These are phyloP conservation scores for Pseudogymnoascus sp. DNA, from an alignment of 2,329 filamentous ascomycete genomes.

Conservation along the genomic window DNA sequence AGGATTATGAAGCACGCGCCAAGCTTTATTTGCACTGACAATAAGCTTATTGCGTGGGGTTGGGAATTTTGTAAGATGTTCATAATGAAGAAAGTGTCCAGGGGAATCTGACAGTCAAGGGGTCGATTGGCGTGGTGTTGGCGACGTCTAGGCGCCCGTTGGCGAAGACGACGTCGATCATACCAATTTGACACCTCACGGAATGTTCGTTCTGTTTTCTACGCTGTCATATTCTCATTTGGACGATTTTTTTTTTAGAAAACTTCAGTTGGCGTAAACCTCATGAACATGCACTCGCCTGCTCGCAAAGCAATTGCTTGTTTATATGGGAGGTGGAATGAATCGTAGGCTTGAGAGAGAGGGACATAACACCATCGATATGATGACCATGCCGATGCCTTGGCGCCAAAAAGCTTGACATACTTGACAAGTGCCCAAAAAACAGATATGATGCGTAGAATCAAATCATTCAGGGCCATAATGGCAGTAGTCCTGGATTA, in stretches of 20 bases:
- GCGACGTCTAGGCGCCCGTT: not conserved
- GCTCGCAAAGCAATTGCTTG: not conserved
- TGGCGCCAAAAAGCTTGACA: conserved; percentile 3
- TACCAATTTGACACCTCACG: not conserved
- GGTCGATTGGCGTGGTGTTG: not conserved
- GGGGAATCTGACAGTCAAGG: not conserved
- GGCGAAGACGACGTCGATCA: not conserved
- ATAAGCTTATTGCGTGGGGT: conserved; percentile 5
- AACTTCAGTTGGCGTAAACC: not conserved
- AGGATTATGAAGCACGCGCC: conserved; percentile 2
- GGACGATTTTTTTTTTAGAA: not conserved
- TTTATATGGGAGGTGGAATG: not conserved
- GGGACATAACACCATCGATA: not conserved
- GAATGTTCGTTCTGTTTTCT: not conserved
- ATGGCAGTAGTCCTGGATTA: not conserved
- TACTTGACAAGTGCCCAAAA: not conserved
- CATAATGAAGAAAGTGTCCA: not conserved
- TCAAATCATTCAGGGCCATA: not conserved
- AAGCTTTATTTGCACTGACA: not conserved
- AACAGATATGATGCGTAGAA: not conserved
- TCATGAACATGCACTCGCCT: not conserved
- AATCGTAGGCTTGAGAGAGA: not conserved
- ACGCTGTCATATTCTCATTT: not conserved
- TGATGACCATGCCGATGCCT: not conserved
- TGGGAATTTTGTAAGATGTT: not conserved